These are phyloP conservation scores for Septoria petroselini DNA, from an alignment of 2,329 filamentous ascomycete species.

Conservation along the genomic window DNA sequence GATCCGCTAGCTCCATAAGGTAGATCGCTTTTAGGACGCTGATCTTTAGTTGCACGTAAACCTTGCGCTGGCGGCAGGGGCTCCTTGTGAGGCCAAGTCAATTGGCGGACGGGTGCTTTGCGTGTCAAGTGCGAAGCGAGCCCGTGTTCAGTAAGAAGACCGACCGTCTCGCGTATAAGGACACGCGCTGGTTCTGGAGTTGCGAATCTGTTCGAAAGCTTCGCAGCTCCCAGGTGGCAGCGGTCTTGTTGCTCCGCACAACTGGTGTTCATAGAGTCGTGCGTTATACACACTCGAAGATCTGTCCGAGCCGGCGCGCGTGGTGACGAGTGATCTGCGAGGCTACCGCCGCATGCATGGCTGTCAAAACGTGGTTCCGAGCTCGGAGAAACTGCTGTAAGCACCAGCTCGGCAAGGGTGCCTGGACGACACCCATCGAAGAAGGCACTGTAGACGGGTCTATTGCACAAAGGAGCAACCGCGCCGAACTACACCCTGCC, in stretches of 20 bases:
- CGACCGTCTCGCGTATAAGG: too few relatives aligned
- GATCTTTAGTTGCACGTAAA: slow-evolving; percentile 12
- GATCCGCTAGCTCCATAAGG: slow-evolving; percentile 15
- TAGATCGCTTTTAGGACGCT: slow-evolving; percentile 12
- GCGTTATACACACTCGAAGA: slow-evolving; percentile 4
- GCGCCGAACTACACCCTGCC: slow-evolving; percentile 6
- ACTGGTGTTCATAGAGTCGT: too few relatives aligned
- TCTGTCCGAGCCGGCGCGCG: background rate
- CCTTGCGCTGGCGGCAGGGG: slow-evolving; percentile 13
- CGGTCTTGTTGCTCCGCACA: too few relatives aligned
- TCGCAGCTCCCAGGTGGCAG: too few relatives aligned
- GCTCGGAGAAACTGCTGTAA: slow-evolving; percentile 8
- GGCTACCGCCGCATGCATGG: slow-evolving; percentile 10
- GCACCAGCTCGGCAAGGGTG: slow-evolving; percentile 1
- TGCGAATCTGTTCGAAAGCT: too few relatives aligned
- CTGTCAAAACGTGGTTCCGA: slow-evolving; percentile 11
- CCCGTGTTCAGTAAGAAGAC: background rate
- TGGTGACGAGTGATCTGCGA: slow-evolving; percentile 17
- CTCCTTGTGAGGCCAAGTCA: slow-evolving; percentile 9
- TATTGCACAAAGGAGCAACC: slow-evolving; percentile 13
- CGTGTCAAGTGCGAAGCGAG: slow-evolving; percentile 11
- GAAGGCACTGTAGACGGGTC: slow-evolving; percentile 9
- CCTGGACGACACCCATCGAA: slow-evolving; percentile 8
- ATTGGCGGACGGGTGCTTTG: slow-evolving; percentile 10
- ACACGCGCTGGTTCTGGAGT: too few relatives aligned